Conservation (phyloP, 371 early-diverging fungal genomes). For the Nosema muscidifuracis region DNA sequence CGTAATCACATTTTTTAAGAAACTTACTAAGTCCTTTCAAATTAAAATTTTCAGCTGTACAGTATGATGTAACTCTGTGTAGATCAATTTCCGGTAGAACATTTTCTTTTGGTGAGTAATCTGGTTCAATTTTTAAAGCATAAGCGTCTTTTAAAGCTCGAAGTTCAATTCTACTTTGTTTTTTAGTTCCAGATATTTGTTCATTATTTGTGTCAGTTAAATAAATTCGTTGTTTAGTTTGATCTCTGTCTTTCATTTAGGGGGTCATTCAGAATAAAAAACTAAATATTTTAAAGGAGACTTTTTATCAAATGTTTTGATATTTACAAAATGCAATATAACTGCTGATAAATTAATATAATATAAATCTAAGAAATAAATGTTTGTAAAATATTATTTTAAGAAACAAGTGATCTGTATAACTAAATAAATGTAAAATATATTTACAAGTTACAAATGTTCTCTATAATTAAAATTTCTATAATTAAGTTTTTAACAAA, state of each 20-base stretch:
- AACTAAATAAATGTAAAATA: too few species aligned
- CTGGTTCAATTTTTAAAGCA: constrained; percentile 51
- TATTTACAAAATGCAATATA: too few species aligned
- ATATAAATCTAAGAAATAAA: too few species aligned
- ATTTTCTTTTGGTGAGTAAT: constrained; percentile 25
- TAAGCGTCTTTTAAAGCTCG: constrained; percentile 60
- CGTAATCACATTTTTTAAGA: constrained; percentile 48
- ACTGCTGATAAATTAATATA: too few species aligned
- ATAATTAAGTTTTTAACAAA: too few species aligned
- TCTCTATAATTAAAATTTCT: too few species aligned
- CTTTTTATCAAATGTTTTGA: too few species aligned
- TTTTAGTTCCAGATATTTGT: constrained; percentile 35
- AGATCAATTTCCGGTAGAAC: constrained; percentile 50
- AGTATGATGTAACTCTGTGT: constrained; percentile 60
- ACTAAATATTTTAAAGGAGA: background rate
- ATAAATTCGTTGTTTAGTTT: constrained; percentile 45
- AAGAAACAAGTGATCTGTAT: too few species aligned
- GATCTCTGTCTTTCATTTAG: constrained; percentile 15
- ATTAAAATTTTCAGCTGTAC: constrained; percentile 62
- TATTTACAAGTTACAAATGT: too few species aligned
- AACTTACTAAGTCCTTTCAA: constrained; percentile 56
- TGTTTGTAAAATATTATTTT: too few species aligned
- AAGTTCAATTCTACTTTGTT: constrained; percentile 55
- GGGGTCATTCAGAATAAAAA: background rate
- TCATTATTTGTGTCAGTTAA: constrained; percentile 42